Percentiles rank a stretch among this genome's conserved stretches.
phyloP scores from a whole-genome alignment of 140 eudicot species.

The Senecio squalidus region DNA sequence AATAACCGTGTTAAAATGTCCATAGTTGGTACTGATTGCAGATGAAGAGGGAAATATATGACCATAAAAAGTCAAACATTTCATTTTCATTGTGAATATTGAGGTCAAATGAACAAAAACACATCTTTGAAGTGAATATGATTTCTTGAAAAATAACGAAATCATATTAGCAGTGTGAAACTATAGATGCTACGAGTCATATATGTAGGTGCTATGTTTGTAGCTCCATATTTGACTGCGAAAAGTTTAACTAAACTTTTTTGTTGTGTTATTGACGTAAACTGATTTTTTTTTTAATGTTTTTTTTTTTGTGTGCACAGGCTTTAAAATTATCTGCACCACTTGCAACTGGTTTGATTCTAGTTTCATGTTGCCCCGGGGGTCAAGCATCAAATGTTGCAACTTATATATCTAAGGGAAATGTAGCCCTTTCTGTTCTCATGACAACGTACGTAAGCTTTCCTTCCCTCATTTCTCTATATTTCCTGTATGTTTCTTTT shows the following conservation, averaged over 20 bases:
- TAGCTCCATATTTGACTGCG: too few relatives aligned
- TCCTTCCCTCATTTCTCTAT: neutral
- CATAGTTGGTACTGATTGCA: too few relatives aligned
- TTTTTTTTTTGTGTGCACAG: constrained; percentile 37
- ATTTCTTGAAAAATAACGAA: too few relatives aligned
- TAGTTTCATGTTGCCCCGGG: constrained; percentile 99
- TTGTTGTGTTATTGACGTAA: neutral
- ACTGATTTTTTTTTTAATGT: too few relatives aligned
- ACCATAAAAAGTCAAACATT: too few relatives aligned
- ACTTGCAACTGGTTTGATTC: constrained; percentile 94
- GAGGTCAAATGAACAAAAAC: neutral
- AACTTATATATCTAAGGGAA: constrained; percentile 93
- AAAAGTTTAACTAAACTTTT: too few relatives aligned
- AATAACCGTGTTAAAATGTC: too few relatives aligned
- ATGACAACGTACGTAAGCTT: constrained; percentile 99
- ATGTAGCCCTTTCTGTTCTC: constrained; percentile 98
- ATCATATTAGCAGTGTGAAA: too few relatives aligned
- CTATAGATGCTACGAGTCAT: too few relatives aligned
- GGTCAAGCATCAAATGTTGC: constrained; percentile 99
- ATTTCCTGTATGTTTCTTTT: too few relatives aligned
- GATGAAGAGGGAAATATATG: too few relatives aligned
- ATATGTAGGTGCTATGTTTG: too few relatives aligned
- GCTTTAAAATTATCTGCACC: constrained; percentile 79
- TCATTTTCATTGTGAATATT: constrained; percentile 1
- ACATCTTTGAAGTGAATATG: neutral